Percentiles rank a stretch among this genome's conserved stretches.
These are phyloP conservation scores for Apophysomyces ossiformis DNA, from an alignment of 371 early-diverging fungal genomes.

Conservation along the genomic window DNA sequence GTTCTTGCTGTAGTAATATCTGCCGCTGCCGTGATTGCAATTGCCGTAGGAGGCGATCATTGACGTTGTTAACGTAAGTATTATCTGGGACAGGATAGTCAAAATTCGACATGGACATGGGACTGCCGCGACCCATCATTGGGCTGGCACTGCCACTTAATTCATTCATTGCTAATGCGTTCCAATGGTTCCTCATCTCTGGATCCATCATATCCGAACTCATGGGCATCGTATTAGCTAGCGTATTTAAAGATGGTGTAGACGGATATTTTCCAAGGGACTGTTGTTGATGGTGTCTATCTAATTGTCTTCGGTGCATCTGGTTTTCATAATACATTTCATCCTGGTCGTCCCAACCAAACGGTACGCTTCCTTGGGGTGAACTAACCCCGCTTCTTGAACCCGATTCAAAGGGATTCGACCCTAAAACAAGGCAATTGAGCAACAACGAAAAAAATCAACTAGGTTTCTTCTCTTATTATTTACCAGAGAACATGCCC, in stretches of 20 bases:
- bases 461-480: not conserved
- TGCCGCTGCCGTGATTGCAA: slow-evolving; percentile 49
- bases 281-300: slow-evolving; percentile 10
- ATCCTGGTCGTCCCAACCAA: slow-evolving; percentile 22
- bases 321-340: slow-evolving; percentile 19
- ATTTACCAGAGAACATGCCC: slow-evolving; percentile 17
- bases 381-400: slow-evolving; percentile 14
- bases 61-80: slow-evolving; percentile 16
- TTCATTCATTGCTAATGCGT: slow-evolving; percentile 6
- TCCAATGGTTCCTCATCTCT: slow-evolving; percentile 6
- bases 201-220: slow-evolving; percentile 11
- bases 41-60: slow-evolving; percentile 42
- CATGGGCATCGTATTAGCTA: slow-evolving; percentile 14
- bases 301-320: slow-evolving; percentile 6
- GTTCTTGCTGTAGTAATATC: slow-evolving; percentile 48
- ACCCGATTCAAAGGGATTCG: slow-evolving; percentile 23
- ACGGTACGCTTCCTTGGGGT: slow-evolving; percentile 14
- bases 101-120: slow-evolving; percentile 5
- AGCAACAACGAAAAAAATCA: no score
- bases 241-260: slow-evolving; percentile 16
- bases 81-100: slow-evolving; percentile 9
- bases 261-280: slow-evolving; percentile 24
- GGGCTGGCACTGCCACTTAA: not conserved
- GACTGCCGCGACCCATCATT: slow-evolving; percentile 6
- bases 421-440: not conserved